Evolutionary conservation across 345 rosid genomes (phyloP), one percentile per base, ranked within the genome.

Genomic region (Eucalyptus dawsonii): DNA sequence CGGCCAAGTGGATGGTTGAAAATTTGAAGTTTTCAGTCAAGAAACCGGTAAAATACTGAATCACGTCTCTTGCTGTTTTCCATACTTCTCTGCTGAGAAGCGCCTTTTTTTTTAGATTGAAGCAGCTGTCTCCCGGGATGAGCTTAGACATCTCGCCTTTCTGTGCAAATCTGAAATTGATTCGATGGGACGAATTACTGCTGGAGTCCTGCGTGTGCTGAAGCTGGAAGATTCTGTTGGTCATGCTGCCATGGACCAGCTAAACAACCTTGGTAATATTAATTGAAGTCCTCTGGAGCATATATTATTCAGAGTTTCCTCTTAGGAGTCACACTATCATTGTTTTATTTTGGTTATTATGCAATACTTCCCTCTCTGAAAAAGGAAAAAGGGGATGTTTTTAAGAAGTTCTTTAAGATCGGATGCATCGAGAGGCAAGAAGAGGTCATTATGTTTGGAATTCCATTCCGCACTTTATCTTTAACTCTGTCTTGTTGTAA

Each of bases 151-250:
- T 92, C 97, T 98, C 89, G 92, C 93, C 50, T 89, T 90, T 87
- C 92, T 96, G 93, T 95, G 97, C 96, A 95, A 97, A 90, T 96
- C 99, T 67, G 99, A 98, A 93, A 95, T 94, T 89, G 96, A 97
- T 89, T 97, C 99, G 5, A 95, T 96, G 97, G 99, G 99, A 90
- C 94, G 99, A 88, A 94, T 97, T 90, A 93, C 95, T 67, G 99
- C 99, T 76, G 98, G 98, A 83, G 89, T 98, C 90, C 93, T 98
- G 92, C 94, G 96, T 90, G 91, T 98, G 88, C 95, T 98, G 91
- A 97, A 96, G 93, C 95, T 98, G 88, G 99, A 98, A 90, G 92
- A 88, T 58, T 94, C 99, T 13, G 90, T 98, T 85, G 99, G 99
- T 86, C 97, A 93, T 89, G 93, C 95, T 29, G 92, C 98, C 91